These are phyloP conservation scores for Nicotiana undulata DNA, from an alignment of 257 asterid genomes.

Conservation along the genomic window DNA sequence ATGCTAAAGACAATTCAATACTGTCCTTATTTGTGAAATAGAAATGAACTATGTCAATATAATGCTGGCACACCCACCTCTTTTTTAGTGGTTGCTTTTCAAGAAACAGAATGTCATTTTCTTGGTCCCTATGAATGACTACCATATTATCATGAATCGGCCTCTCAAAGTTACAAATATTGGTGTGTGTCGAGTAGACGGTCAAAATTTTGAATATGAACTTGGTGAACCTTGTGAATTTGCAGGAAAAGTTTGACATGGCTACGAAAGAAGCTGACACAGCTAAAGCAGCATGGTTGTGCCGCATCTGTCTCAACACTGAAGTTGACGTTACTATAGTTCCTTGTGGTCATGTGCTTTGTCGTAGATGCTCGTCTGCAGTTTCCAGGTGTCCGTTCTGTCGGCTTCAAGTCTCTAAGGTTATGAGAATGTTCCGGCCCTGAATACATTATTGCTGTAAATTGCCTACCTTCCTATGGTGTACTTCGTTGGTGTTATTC, in stretches of 20 bases:
- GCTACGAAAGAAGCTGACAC: slow-evolving; percentile 94
- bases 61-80: not conserved
- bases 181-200: not conserved
- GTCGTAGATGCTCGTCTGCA: slow-evolving; percentile 84
- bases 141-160: not conserved
- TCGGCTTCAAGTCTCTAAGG: slow-evolving; percentile 67
- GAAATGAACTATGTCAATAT: not conserved
- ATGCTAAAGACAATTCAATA: no score
- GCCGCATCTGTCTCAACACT: slow-evolving; percentile 77
- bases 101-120: not conserved
- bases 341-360: slow-evolving; percentile 91
- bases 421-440: slow-evolving; percentile 76
- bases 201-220: not conserved
- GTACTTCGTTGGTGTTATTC: not conserved
- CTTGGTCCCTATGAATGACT: not conserved
- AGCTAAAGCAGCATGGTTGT: slow-evolving; percentile 89
- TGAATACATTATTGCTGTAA: slow-evolving; percentile 19
- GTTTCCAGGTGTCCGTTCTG: slow-evolving; percentile 97
- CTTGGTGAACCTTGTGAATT: slow-evolving; percentile 4
- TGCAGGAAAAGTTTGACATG: slow-evolving; percentile 74
- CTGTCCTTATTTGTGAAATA: not conserved
- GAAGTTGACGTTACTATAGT: slow-evolving; percentile 75
- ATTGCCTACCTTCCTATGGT: not conserved
- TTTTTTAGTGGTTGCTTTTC: not conserved
- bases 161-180: not conserved